phyloP scores from a whole-genome alignment of 2,329 filamentous ascomycete species.

The Fusarium tanahbumbuense region DNA sequence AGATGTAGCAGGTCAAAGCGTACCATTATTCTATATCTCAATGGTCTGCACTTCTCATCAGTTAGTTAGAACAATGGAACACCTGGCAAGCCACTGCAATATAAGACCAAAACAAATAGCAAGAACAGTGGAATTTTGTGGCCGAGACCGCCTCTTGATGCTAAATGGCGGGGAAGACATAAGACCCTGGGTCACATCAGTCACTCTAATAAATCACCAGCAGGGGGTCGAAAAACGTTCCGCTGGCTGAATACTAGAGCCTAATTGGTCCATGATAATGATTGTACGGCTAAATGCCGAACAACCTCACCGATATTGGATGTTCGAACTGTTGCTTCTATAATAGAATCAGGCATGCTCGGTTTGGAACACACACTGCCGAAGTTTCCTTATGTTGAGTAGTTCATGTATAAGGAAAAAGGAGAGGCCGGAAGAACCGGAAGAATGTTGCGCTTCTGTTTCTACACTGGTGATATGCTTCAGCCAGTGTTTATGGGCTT shows the following conservation, averaged over 20 bases:
- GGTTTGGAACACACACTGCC: background rate
- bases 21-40: background rate
- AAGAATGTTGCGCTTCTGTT: background rate
- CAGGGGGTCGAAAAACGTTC: conserved; percentile 1
- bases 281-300: background rate
- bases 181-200: conserved; percentile 16
- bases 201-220: background rate
- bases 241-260: conserved; percentile 8
- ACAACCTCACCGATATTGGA: background rate
- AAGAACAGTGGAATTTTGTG: background rate
- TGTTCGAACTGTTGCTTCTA: background rate
- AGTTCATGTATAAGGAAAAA: background rate
- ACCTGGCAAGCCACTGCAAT: background rate
- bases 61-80: conserved; percentile 4
- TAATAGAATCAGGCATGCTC: background rate
- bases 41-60: background rate
- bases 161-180: conserved; percentile 9
- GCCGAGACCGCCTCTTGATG: conserved; percentile 3
- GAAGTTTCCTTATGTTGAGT: background rate
- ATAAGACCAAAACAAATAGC: background rate
- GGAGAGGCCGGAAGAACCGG: background rate
- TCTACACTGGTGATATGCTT: background rate
- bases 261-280: conserved; percentile 51
- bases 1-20: background rate
- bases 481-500: background rate